phyloP scores from a whole-genome alignment of 179 eudicot genomes.

The Gypsophila paniculata region DNA sequence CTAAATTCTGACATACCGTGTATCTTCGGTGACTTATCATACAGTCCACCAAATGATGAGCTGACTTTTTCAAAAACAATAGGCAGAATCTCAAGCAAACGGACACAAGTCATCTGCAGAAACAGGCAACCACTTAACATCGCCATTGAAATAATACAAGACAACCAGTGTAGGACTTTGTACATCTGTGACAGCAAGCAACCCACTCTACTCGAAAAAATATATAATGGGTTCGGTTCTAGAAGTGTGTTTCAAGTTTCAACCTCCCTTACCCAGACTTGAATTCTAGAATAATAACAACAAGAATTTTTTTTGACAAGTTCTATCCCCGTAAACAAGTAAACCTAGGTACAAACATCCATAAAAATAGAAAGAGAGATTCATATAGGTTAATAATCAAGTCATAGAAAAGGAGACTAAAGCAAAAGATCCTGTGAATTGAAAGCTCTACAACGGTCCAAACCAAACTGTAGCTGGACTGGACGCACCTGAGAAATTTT shows the following conservation, averaged over 20 bases:
- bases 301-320: neutral
- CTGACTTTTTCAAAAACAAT: constrained; percentile 48
- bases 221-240: too few species aligned
- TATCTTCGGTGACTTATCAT: constrained; percentile 29
- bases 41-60: constrained; percentile 27
- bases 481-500: constrained; percentile 69
- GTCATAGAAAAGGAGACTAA: constrained; percentile 5
- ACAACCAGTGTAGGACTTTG: neutral
- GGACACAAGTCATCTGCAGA: constrained; percentile 92
- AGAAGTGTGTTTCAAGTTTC: too few species aligned
- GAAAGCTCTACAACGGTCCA: neutral
- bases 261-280: neutral
- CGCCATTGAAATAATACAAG: constrained; percentile 11
- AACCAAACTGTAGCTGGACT: neutral
- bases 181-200: neutral
- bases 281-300: neutral
- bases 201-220: neutral
- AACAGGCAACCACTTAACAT: constrained; percentile 25
- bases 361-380: neutral
- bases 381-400: neutral
- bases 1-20: constrained; percentile 32
- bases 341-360: neutral
- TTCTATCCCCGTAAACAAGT: neutral
- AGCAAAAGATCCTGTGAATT: too few species aligned
- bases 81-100: constrained; percentile 79